Evolutionary conservation across 2,329 filamentous ascomycete species (phyloP).

Genomic region (Aspergillus sp.): DNA sequence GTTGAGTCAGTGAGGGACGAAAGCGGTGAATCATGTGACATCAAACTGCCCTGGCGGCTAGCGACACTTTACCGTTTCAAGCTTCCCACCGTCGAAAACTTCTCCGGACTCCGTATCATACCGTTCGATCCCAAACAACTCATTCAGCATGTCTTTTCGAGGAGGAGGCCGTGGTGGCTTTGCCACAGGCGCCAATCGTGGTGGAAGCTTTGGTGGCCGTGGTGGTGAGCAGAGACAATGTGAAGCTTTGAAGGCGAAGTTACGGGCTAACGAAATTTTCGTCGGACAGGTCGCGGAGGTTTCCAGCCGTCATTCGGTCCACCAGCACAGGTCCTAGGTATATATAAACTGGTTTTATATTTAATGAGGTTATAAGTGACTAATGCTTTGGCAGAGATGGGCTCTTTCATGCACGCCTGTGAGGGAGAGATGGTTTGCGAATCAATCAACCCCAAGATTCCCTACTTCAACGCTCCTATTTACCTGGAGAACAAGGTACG

Average conservation of each 20-base stretch:
- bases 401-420: conserved; percentile 86
- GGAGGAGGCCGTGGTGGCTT: conserved; percentile 50
- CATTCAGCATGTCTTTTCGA: conserved; percentile 59
- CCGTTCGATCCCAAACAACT: conserved; percentile 21
- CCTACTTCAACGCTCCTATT: conserved; percentile 98
- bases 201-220: conserved; percentile 38
- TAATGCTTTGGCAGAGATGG: conserved; percentile 66
- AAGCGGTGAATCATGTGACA: conserved; percentile 32
- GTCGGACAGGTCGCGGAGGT: conserved; percentile 54
- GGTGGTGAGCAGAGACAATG: conserved; percentile 36
- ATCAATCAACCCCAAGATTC: conserved; percentile 90
- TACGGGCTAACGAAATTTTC: conserved; percentile 32
- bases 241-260: conserved; percentile 2
- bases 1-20: conserved; percentile 20
- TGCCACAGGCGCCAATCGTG: conserved; percentile 50
- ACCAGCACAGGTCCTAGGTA: conserved; percentile 57
- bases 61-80: conserved; percentile 40
- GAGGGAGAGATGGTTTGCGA: conserved; percentile 98
- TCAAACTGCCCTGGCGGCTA: conserved; percentile 30
- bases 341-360: conserved; percentile 11
- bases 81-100: conserved; percentile 41
- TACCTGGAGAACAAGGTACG: conserved; percentile 95
- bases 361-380: conserved; percentile 10
- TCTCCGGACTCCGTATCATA: conserved; percentile 25
- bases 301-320: conserved; percentile 60